phyloP scores from a whole-genome alignment of 768 basidiomycete species.

The Boletellus sp. region DNA sequence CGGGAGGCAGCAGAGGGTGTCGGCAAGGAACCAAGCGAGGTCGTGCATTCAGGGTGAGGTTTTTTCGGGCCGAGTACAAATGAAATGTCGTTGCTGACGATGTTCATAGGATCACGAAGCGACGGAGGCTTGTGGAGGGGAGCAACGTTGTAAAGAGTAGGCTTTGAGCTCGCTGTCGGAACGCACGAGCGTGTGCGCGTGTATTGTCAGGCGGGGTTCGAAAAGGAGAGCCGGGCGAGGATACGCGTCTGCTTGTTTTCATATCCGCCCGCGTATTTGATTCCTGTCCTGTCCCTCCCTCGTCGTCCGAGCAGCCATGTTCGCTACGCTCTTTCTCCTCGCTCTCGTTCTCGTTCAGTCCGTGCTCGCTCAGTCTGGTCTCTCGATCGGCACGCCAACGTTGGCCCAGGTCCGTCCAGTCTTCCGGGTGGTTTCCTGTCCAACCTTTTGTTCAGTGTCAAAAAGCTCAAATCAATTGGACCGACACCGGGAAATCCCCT shows the following conservation, averaged over 20 bases:
- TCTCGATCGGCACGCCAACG: constrained; percentile 49
- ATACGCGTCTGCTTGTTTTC: constrained; percentile 1
- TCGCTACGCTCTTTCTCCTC: constrained; percentile 72
- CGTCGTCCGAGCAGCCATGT: constrained; percentile 47
- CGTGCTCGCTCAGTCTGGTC: constrained; percentile 45
- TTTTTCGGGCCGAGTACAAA: background rate
- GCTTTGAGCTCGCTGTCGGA: constrained; percentile 12
- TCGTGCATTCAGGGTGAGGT: constrained; percentile 78
- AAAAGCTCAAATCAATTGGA: constrained; percentile 50
- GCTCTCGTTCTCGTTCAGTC: constrained; percentile 59
- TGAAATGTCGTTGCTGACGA: constrained; percentile 1
- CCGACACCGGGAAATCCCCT: constrained; percentile 36
- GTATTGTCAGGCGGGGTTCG: constrained; percentile 22
- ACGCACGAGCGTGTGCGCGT: background rate
- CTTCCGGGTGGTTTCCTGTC: background rate
- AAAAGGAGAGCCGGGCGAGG: constrained; percentile 1
- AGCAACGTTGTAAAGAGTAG: constrained; percentile 26
- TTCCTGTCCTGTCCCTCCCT: background rate
- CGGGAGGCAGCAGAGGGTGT: constrained; percentile 52
- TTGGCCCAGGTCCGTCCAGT: constrained; percentile 49
- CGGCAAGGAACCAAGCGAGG: constrained; percentile 56
- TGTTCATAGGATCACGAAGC: constrained; percentile 28
- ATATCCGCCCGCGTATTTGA: constrained; percentile 19
- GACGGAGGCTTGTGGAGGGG: constrained; percentile 28
- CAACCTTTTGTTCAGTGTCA: constrained; percentile 46